These are phyloP conservation scores for Neoascochyta sp. DNA, from an alignment of 2,329 filamentous ascomycete genomes.

Conservation along the genomic window DNA sequence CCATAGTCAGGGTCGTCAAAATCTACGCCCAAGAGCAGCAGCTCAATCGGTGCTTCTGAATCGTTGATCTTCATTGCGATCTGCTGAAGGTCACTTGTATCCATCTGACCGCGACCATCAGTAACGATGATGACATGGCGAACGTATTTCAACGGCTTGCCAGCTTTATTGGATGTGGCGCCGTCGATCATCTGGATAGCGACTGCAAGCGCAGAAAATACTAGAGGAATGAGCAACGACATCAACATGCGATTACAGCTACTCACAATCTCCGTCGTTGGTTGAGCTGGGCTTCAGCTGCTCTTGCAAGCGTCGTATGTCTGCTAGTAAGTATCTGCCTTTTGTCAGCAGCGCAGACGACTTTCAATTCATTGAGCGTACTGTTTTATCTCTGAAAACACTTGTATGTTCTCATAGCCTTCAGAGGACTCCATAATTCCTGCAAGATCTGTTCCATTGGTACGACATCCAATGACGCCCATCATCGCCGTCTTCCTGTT, in stretches of 20 bases:
- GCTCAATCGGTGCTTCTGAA: conserved; percentile 61
- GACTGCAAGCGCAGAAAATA: conserved; percentile 79
- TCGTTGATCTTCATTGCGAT: conserved; percentile 73
- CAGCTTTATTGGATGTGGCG: conserved; percentile 68
- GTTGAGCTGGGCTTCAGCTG: conserved; percentile 65
- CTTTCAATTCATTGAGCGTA: conserved; percentile 32
- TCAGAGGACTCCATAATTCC: conserved; percentile 58
- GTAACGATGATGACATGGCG: conserved; percentile 73
- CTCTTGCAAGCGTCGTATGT: conserved; percentile 62
- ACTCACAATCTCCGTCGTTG: conserved; percentile 66
- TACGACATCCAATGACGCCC: conserved; percentile 80
- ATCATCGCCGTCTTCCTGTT: conserved; percentile 70
- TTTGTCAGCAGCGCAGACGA: conserved; percentile 5
- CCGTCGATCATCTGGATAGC: conserved; percentile 89
- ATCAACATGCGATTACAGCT: background rate
- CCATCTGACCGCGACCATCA: conserved; percentile 70
- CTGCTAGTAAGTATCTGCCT: conserved; percentile 59
- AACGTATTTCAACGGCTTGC: conserved; percentile 36
- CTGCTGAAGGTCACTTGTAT: conserved; percentile 64
- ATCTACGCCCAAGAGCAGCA: conserved; percentile 81
- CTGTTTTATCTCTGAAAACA: conserved; percentile 64
- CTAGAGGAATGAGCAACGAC: conserved; percentile 32
- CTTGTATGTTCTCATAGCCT: conserved; percentile 75
- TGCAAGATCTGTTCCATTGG: conserved; percentile 51
- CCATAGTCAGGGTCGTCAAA: conserved; percentile 90